Base-by-base conservation (phyloP, 2,329 filamentous ascomycete species). In the Calonectria hongkongensis region DNA sequence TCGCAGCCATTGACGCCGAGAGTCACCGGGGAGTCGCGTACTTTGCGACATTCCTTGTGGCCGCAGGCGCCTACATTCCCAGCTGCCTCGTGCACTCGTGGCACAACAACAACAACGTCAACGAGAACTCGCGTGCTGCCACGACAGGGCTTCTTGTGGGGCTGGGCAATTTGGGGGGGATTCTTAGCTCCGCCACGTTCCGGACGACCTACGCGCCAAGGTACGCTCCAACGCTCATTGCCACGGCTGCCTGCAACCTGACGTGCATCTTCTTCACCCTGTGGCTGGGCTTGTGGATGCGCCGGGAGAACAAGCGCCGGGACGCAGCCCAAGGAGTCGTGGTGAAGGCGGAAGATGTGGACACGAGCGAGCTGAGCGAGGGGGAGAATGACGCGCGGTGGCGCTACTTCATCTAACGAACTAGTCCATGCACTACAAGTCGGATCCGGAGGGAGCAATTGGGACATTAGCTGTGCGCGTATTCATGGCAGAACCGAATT, bases 91-190 rank as follows among this genome's bases (percentile, higher is more conserved):
- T 89, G 5, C 84, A 88, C 72, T 83, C 83, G 1, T 88, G 88
- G 87, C 83, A 88, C 71, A 89, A 89, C 69, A 89, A 89, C 73
- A 89, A 89, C 76, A 89, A 88, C 50, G 79, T 88, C 9, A 84
- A 86, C 28, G 88, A 90, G 79, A 88, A 80, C 30, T 79, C 75
- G 0, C 84, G 88, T 0, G 87, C 87, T 6, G 86, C 87, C 0
- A 87, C 85, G 12, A 89, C 86, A 1, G 87, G 85, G 0, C 78
- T 88, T 16, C 80, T 87, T 1, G 87, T 88, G 7, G 87, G 86
- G 0, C 76, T 89, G 9, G 87, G 86, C 0, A 89, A 89, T 71
- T 71, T 89, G 3, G 87, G 84, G 0, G 87, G 88, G 0, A 85
- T 89, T 16, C 68, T 89, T n/a, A 83, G 76, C 2, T 82, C 81